These are phyloP conservation scores for Trichoderma asperellum DNA, from an alignment of 2,329 filamentous ascomycete species.

Conservation along the genomic window DNA sequence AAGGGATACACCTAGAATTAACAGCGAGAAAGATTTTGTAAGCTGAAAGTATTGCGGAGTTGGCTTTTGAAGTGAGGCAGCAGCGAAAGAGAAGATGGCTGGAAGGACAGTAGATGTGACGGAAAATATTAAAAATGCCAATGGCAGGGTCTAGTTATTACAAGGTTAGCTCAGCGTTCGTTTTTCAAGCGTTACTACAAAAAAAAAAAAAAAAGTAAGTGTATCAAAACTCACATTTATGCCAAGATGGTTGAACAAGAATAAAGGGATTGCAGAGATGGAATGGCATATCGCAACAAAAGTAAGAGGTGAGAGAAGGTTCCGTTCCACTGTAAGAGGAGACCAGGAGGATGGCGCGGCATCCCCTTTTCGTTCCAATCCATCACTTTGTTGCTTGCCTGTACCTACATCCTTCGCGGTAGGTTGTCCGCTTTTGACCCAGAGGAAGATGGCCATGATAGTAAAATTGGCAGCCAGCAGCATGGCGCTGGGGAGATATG, in stretches of 20 bases:
- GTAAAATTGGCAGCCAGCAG: constrained; percentile 91
- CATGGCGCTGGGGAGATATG: constrained; percentile 98
- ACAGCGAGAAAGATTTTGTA: constrained; percentile 88
- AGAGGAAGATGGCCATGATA: constrained; percentile 92
- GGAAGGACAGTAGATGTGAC: constrained; percentile 61
- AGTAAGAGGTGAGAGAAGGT: constrained; percentile 72
- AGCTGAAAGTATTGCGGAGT: constrained; percentile 74
- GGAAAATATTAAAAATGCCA: constrained; percentile 63
- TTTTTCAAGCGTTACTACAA: neutral
- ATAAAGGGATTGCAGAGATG: constrained; percentile 78
- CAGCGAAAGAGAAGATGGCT: constrained; percentile 56
- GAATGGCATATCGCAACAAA: constrained; percentile 76
- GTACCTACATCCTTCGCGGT: neutral
- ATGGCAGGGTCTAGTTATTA: constrained; percentile 49
- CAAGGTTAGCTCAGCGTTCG: neutral
- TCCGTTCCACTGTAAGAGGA: constrained; percentile 42
- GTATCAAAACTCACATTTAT: constrained; percentile 57
- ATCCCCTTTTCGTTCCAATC: neutral
- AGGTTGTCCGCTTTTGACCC: constrained; percentile 79
- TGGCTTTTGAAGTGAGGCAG: constrained; percentile 57
- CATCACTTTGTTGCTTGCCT: constrained; percentile 22
- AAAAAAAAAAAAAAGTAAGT: neutral
- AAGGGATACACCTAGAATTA: constrained; percentile 88
- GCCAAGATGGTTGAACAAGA: constrained; percentile 78
- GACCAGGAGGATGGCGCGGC: neutral